Evolutionary conservation across 352 stramenopile species (phyloP).

Genomic region (Phytophthora sansomeana): DNA sequence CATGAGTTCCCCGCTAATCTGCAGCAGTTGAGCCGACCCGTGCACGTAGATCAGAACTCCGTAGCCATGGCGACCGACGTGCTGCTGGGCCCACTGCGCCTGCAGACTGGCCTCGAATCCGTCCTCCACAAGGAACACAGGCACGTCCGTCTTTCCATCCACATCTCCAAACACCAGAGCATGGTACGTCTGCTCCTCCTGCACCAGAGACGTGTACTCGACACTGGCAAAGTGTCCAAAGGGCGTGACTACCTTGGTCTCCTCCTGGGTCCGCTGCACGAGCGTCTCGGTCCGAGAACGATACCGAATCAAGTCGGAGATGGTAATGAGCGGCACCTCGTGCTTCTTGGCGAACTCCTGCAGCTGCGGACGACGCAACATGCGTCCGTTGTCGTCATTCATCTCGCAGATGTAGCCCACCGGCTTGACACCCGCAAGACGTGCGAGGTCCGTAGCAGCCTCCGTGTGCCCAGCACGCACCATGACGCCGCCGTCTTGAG

Average conservation of each 20-base stretch:
- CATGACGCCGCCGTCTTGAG: slow-evolving; percentile 74
- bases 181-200: slow-evolving; percentile 65
- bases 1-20: slow-evolving; percentile 87
- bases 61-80: slow-evolving; percentile 46
- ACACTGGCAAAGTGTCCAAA: slow-evolving; percentile 73
- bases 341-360: slow-evolving; percentile 93
- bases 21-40: slow-evolving; percentile 62
- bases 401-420: slow-evolving; percentile 92
- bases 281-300: slow-evolving; percentile 80
- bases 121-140: slow-evolving; percentile 79
- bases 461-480: slow-evolving; percentile 96
- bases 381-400: slow-evolving; percentile 80
- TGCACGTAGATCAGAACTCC: slow-evolving; percentile 76
- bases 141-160: slow-evolving; percentile 40
- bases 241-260: slow-evolving; percentile 63
- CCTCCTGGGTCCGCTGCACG: slow-evolving; percentile 51
- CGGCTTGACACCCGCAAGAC: slow-evolving; percentile 90
- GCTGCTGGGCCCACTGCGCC: slow-evolving; percentile 76
- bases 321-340: slow-evolving; percentile 96
- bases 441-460: slow-evolving; percentile 95
- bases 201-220: slow-evolving; percentile 70
- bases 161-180: slow-evolving; percentile 64
- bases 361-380: slow-evolving; percentile 81
- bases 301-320: slow-evolving; percentile 97
- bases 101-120: slow-evolving; percentile 52